Evolutionary conservation across 164 flowering plant species (phyloP).

Genomic region (Tetracentron sinense): DNA sequence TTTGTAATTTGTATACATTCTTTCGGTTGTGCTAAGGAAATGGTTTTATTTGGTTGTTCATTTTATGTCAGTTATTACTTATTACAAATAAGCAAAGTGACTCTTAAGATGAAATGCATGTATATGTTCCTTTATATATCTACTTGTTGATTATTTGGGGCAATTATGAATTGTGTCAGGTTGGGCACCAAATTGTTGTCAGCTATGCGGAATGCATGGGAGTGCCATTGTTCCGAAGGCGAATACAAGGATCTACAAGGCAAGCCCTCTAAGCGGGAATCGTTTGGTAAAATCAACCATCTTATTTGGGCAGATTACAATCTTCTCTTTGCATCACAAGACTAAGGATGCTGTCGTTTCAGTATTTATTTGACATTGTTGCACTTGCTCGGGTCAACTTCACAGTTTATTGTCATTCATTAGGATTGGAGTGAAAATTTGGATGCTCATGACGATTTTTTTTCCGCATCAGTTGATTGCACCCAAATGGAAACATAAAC

Average conservation of each 20-base stretch:
- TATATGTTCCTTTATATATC: too few relatives aligned
- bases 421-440: neutral
- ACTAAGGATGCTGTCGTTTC: too few relatives aligned
- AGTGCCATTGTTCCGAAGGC: constrained; percentile 80
- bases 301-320: constrained; percentile 7
- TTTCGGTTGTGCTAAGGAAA: too few relatives aligned
- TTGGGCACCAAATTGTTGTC: constrained; percentile 91
- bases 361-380: too few relatives aligned
- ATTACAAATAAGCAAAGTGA: neutral
- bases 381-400: too few relatives aligned
- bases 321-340: neutral
- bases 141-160: neutral
- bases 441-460: too few relatives aligned
- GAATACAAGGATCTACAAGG: constrained; percentile 91
- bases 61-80: too few relatives aligned
- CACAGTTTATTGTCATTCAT: neutral
- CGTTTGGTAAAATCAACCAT: constrained; percentile 13
- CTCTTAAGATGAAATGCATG: too few relatives aligned
- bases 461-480: neutral
- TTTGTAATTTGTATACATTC: too few relatives aligned
- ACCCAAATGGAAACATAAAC: neutral
- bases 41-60: neutral
- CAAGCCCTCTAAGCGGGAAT: constrained; percentile 35
- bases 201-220: constrained; percentile 94
- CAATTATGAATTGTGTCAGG: constrained; percentile 32